These are phyloP conservation scores for Spongospora subterranea DNA, from an alignment of 208 protist genomes.

Conservation along the genomic window DNA sequence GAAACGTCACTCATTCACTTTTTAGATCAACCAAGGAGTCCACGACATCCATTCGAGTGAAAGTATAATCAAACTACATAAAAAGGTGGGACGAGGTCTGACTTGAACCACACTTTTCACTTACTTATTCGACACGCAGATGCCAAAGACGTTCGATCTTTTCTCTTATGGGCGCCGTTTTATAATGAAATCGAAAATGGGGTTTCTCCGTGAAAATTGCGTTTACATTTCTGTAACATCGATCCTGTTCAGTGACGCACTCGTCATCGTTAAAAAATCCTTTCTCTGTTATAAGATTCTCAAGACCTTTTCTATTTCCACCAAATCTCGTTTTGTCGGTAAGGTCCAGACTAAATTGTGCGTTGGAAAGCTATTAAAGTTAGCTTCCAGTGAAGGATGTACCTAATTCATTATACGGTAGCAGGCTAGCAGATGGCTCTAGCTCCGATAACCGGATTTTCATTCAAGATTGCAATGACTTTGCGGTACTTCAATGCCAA, in stretches of 20 bases:
- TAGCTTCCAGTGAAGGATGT: neutral
- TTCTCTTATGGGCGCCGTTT: neutral
- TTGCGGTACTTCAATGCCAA: too few species aligned
- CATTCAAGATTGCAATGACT: neutral
- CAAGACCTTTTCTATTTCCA: neutral
- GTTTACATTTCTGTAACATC: neutral
- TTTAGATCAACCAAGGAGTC: constrained; percentile 27
- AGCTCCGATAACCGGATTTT: neutral
- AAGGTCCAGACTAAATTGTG: neutral
- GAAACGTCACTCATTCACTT: neutral
- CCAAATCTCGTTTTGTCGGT: neutral
- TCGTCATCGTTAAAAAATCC: constrained; percentile 20
- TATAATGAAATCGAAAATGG: constrained; percentile 33
- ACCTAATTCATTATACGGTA: neutral
- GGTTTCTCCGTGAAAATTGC: neutral
- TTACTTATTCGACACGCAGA: neutral
- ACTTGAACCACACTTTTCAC: neutral
- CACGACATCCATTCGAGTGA: neutral
- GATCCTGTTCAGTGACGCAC: constrained; percentile 47
- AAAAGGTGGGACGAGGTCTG: neutral
- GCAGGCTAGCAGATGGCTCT: neutral
- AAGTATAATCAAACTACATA: neutral
- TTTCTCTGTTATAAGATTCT: neutral
- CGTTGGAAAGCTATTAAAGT: neutral
- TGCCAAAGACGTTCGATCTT: constrained; percentile 16